Evolutionary conservation across 2,329 filamentous ascomycete species (phyloP).

Genomic region (Hysterium pulicare): DNA sequence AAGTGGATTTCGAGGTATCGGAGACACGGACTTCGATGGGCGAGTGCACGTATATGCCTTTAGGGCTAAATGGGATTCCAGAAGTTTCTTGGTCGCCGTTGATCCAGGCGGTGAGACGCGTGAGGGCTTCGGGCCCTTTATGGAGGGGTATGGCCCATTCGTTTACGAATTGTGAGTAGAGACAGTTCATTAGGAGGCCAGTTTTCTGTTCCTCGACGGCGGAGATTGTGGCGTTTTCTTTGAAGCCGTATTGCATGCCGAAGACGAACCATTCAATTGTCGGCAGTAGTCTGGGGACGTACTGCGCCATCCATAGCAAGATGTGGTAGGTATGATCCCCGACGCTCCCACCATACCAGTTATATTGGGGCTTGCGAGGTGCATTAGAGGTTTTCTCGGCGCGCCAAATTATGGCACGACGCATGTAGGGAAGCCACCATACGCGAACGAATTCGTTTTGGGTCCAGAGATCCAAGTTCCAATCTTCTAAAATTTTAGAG

Average conservation of each 20-base stretch:
- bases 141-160: slow-evolving; percentile 92
- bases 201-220: slow-evolving; percentile 76
- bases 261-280: slow-evolving; percentile 96
- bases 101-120: slow-evolving; percentile 81
- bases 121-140: slow-evolving; percentile 82
- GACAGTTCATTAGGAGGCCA: slow-evolving; percentile 90
- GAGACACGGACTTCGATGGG: slow-evolving; percentile 87
- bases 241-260: slow-evolving; percentile 94
- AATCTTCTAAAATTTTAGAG: slow-evolving; percentile 63
- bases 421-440: slow-evolving; percentile 96
- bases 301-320: slow-evolving; percentile 76
- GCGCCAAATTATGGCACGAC: slow-evolving; percentile 82
- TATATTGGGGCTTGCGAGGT: slow-evolving; percentile 56
- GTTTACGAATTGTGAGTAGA: slow-evolving; percentile 98
- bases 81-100: slow-evolving; percentile 68
- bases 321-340: slow-evolving; percentile 93
- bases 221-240: slow-evolving; percentile 62
- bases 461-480: slow-evolving; percentile 75
- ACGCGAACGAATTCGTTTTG: slow-evolving; percentile 85
- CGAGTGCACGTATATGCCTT: slow-evolving; percentile 80
- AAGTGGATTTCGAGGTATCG: slow-evolving; percentile 57
- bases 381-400: slow-evolving; percentile 73
- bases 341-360: slow-evolving; percentile 76
- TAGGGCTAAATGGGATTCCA: slow-evolving; percentile 75
- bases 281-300: slow-evolving; percentile 73